Percentiles rank a stretch among this genome's conserved stretches.
phyloP scores from a whole-genome alignment of 352 stramenopile species.

The Phytopythium mirpurense region DNA sequence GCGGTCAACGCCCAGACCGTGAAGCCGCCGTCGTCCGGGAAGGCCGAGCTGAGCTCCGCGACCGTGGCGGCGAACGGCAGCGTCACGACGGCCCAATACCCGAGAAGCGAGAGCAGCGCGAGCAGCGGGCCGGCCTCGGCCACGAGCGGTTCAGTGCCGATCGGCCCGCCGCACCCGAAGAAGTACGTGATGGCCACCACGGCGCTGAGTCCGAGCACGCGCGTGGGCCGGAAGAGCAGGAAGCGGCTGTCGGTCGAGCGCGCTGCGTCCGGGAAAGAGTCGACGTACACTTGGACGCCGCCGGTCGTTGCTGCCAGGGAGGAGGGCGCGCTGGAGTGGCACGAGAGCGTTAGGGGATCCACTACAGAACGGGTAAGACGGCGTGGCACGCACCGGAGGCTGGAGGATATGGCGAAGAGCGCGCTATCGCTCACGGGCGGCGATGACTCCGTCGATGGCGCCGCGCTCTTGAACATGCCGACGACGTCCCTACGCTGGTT shows the following conservation, averaged over 20 bases:
- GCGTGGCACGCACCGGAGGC: not conserved
- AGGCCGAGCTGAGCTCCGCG: slow-evolving; percentile 79
- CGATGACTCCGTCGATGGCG: not conserved
- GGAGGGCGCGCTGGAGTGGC: not conserved
- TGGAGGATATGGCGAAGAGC: slow-evolving; percentile 1
- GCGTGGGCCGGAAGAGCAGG: slow-evolving; percentile 7
- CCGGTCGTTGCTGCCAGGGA: not conserved
- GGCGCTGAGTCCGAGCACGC: slow-evolving; percentile 13
- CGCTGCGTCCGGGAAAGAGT: slow-evolving; percentile 10
- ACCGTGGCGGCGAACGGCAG: slow-evolving; percentile 85
- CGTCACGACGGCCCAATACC: slow-evolving; percentile 80
- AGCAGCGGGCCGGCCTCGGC: slow-evolving; percentile 26
- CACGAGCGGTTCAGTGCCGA: slow-evolving; percentile 19
- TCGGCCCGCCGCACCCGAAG: slow-evolving; percentile 10
- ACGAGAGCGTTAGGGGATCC: not conserved
- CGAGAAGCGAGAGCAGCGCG: slow-evolving; percentile 60
- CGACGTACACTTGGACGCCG: slow-evolving; percentile 6
- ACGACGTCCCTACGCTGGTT: not conserved
- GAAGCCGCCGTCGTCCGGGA: slow-evolving; percentile 69
- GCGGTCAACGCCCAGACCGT: slow-evolving; percentile 84
- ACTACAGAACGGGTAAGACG: too few species aligned
- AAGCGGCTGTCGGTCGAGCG: slow-evolving; percentile 3
- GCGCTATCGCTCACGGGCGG: slow-evolving; percentile 4
- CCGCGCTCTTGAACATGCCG: slow-evolving; percentile 3
- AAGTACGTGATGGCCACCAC: slow-evolving; percentile 23